Base-by-base conservation (phyloP, 805 yeast genomes). In the Vanderwaltozyma yarrowii region DNA sequence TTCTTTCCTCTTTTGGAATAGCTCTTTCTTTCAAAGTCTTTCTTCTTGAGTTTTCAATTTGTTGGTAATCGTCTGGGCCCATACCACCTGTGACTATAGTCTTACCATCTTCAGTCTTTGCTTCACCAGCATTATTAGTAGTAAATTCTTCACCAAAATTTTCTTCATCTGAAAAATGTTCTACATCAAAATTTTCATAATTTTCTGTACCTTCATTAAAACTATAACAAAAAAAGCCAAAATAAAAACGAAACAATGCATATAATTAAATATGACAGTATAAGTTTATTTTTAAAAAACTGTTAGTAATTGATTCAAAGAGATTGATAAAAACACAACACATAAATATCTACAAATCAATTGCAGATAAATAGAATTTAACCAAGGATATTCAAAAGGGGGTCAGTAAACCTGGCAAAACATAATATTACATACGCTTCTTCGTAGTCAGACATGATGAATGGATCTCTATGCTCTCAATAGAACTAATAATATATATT, bases 101-200 rank as follows among this genome's bases (percentile, higher is more conserved):
- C 49, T 77, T 73, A 2, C 89, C 94, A 50, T 82, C 87, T 33
- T 64, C 71, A 31, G 71, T 74, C 32, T 70, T 67, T 21, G 47
- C 45, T 30, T 44, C 45, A 56, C 65, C 53, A 55, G 32, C 32
- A 16, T 35, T 36, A 17, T 20, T 23, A 66, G 52, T 58, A n/a
- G n/a, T n/a, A n/a, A n/a, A n/a, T n/a, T n/a, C n/a, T 16, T 53
- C 66, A 17, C 49, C 64, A 37, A 53, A 58, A 40, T 71, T 73
- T 40, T 77, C 92, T 25, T 73, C 78, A 50, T 82, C 94, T 5
- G 88, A 79, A 58, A 78, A 78, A 52, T 82, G 86, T 44, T 81
- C 94, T 45, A 78, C 88, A 41, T 86, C 95, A 60, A 80, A 83
- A 52, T 87, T 94, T 49, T 76, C 94, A 50, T 62, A 77, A 62